Percentiles rank a stretch among this genome's conserved stretches.
These are phyloP conservation scores for Asterochloris sp. DNA, from an alignment of 139 green algal species.

Conservation along the genomic window DNA sequence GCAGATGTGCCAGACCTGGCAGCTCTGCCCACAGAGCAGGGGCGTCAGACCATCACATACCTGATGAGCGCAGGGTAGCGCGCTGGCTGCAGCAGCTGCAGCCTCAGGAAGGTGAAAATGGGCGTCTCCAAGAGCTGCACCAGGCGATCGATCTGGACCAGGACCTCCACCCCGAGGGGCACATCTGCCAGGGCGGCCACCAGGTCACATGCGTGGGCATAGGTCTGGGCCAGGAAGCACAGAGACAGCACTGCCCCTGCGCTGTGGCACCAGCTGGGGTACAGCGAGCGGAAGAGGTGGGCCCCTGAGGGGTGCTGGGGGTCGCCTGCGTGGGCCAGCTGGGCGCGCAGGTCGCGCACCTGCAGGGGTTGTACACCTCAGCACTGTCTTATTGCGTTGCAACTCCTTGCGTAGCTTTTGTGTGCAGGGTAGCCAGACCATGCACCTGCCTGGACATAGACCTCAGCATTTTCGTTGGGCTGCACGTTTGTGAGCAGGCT, in stretches of 20 bases:
- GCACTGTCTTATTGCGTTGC: too few relatives aligned
- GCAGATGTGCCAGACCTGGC: not conserved
- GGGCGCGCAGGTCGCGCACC: slow-evolving; percentile 24
- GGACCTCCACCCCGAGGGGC: slow-evolving; percentile 56
- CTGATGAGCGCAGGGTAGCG: slow-evolving; percentile 65
- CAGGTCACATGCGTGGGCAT: slow-evolving; percentile 61
- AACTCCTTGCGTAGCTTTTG: too few relatives aligned
- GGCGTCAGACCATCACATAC: not conserved
- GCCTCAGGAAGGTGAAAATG: slow-evolving; percentile 86
- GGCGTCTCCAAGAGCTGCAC: slow-evolving; percentile 91
- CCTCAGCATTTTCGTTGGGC: too few relatives aligned
- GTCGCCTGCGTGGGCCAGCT: slow-evolving; percentile 16
- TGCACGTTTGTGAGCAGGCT: too few relatives aligned
- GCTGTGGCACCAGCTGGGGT: slow-evolving; percentile 79
- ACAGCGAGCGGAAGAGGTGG: slow-evolving; percentile 71
- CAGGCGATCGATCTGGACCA: slow-evolving; percentile 79
- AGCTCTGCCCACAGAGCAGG: not conserved
- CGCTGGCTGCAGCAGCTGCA: slow-evolving; percentile 83
- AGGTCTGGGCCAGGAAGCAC: slow-evolving; percentile 77
- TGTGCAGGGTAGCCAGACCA: too few relatives aligned
- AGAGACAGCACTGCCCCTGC: slow-evolving; percentile 75
- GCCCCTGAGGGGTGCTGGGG: slow-evolving; percentile 27
- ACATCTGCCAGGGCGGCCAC: slow-evolving; percentile 49
- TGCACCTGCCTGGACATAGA: too few relatives aligned
- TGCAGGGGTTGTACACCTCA: not conserved